Evolutionary conservation across 129 eudicot genomes (phyloP), one percentile per base, ranked within the genome.

Genomic region (Ambrosia artemisiifolia): DNA sequence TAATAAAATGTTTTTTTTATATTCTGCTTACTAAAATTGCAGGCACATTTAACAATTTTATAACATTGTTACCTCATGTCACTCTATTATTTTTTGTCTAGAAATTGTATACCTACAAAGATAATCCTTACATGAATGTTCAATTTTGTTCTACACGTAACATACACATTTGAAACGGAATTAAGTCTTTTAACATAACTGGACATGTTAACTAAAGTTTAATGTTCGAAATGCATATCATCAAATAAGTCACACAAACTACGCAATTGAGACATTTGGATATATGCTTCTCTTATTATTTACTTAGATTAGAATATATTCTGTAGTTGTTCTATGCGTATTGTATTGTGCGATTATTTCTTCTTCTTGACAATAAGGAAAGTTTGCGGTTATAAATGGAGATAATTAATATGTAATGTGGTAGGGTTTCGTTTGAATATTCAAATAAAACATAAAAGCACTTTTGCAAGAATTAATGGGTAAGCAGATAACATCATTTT

Each of bases 361-460:
- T 17, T 62, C 18, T n/a, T 51, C 49, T 49, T 38, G 46, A 44
- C 9, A 4, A 36, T 40, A 24, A 72, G 32, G 38, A 65, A 40
- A 65, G 40, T 50, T 5, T 2, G 12, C 38, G 32, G 3, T 17
- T 63, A 46, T 33, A 50, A 30, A 35, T 36, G 9, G 56, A 63
- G 5, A 42, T 57, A 32, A 36, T 4, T 36, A 36, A 38, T 7
- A 38, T 38, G 43, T 6, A 5, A 66, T 56, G 33, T 75, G 80
- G 73, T 67, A 43, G 68, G 68, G 67, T 75, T 67, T 40, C 11
- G 16, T 75, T 34, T 66, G 40, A 75, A 67, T 54, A 55, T 54
- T 67, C 49, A 75, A 75, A 75, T 65, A 40, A 54, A 67, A 55
- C 79, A 66, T 46, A 55, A 66, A 75, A 66, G 73, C 74, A 66